Base-by-base conservation (phyloP, 495 filamentous ascomycete species). In the Immersiella caudata region DNA sequence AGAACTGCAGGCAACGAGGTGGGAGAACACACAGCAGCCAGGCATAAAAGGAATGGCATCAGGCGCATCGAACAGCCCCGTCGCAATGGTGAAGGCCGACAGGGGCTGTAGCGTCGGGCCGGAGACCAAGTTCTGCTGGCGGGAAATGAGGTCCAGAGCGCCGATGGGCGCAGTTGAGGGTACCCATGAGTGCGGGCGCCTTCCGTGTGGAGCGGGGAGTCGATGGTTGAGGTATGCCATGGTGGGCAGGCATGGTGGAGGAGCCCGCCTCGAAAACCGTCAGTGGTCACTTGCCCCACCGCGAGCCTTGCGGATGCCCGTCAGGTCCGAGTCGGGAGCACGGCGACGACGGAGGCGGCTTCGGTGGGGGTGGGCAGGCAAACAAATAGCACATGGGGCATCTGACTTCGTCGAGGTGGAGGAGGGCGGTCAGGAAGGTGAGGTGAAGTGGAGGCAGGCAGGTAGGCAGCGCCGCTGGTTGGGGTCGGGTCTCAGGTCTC, bases 171-270 rank as follows among this genome's bases (percentile, higher is more conserved):
- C 12, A 62, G 71, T 58, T 27, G 68, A 70, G 66, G 70, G 59
- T 60, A 68, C 60, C 72, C 73, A 69, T 66, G 65, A 67, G 40
- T 58, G 65, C 22, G 58, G 54, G 49, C 60, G 59, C 26, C 65
- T 36, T 25, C 26, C 33, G 4, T n/a, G 69, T 70, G 72, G 72
- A 70, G 62, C 55, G 59, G 65, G 56, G 66, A 61, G 69, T 69
- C 65, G 68, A 65, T 62, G 60, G 27, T 72, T 60, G 61, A 54
- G 74, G 68, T 40, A 69, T 57, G 71, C 70, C 74, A 78, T 74
- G 74, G 46, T 51, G 33, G 63, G 68, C 73, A 73, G 69, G 75
- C 75, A 78, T 78, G 69, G 63, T 75, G 71, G 68, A 36, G 29
- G 67, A 60, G 60, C n/a, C 26, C n/a, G 25, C 26, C 14, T 12